phyloP scores from a whole-genome alignment of 148 eudicot species.

The Nepenthes mirabilis region DNA sequence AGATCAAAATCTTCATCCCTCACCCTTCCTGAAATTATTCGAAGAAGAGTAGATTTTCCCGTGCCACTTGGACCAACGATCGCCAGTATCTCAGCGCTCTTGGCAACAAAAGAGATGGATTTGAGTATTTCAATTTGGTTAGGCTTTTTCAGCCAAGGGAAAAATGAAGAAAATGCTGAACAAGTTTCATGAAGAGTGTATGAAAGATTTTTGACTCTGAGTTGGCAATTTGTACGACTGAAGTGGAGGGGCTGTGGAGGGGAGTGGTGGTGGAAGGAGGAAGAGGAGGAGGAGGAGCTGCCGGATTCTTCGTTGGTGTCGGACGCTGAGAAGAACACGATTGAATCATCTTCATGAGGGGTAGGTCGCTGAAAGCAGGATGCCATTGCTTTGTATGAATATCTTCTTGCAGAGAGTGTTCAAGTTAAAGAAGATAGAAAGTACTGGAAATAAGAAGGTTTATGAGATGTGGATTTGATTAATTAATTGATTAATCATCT shows the following conservation, averaged over 20 bases:
- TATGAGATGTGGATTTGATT: too few species aligned
- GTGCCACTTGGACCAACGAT: constrained; percentile 96
- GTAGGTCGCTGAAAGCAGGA: constrained; percentile 37
- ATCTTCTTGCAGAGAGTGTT: background rate
- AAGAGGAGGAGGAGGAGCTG: constrained; percentile 58
- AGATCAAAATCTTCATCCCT: constrained; percentile 36
- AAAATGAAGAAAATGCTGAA: constrained; percentile 7
- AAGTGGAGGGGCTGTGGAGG: constrained; percentile 13
- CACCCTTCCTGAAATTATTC: constrained; percentile 60
- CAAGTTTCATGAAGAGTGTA: constrained; percentile 39
- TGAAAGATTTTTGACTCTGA: constrained; percentile 52
- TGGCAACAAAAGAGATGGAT: constrained; percentile 53
- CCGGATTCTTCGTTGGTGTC: constrained; percentile 47
- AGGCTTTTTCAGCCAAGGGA: constrained; percentile 10
- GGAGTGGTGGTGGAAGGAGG: constrained; percentile 22
- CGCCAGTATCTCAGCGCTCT: constrained; percentile 60
- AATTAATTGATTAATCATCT: too few species aligned
- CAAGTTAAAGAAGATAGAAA: too few species aligned
- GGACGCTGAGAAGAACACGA: constrained; percentile 48
- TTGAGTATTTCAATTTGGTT: constrained; percentile 52
- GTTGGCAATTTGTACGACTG: constrained; percentile 20
- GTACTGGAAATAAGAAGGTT: too few species aligned
- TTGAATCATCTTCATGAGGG: constrained; percentile 42
- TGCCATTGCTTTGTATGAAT: constrained; percentile 22
- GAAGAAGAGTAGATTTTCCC: constrained; percentile 71